Evolutionary conservation across 768 basidiomycete species (phyloP), one percentile per base, ranked within the genome.

Genomic region (Porphyrellus cyaneotinctus): DNA sequence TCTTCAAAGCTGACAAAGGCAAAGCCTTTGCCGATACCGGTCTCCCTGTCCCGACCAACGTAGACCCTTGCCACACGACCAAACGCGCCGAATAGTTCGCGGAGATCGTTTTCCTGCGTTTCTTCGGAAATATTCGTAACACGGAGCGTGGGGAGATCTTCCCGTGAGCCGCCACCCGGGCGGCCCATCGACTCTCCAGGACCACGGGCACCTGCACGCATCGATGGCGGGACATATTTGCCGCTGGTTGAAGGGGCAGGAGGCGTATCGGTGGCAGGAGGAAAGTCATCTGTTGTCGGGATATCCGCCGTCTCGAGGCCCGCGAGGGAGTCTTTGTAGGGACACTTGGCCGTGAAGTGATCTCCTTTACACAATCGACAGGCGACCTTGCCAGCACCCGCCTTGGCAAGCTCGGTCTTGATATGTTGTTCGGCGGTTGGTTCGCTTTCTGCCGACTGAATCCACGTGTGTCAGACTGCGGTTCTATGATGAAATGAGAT

Each of bases 321-420:
- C 11, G 85, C 86, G 14, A 99, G 80, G 10, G 89, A 88, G 63
- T 97, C 94, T 73, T 94, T 97, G 80, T 94, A 95, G 7, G 97
- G 97, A 79, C 97, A 98, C 71, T 95, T 94, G 57, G 94, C 89
- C 14, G 97, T 99, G 72, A 95, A 98, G 75, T 98, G 97, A 58
- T 88, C 89, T 47, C 95, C 97, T 67, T 95, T 91, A 75, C 97
- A 98, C 50, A 97, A 74, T 58, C 97, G 81, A 79, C 97, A 99
- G 39, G 79, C 72, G 57, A 99, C 90, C 66, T 93, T 93, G 66
- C 92, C 92, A 20, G 84, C 84, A 54, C 91, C 92, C 1, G 84
- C 81, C 49, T 83, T 83, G 15, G 78, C 79, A 47, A 88, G 80
- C 55, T 82, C 83, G 12, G 68, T 72, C 70, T 91, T 91, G 58